Percentiles rank a stretch among this genome's conserved stretches.
phyloP scores from a whole-genome alignment of 1,284 basidiomycete species.

The Rhodotorula sp. region DNA sequence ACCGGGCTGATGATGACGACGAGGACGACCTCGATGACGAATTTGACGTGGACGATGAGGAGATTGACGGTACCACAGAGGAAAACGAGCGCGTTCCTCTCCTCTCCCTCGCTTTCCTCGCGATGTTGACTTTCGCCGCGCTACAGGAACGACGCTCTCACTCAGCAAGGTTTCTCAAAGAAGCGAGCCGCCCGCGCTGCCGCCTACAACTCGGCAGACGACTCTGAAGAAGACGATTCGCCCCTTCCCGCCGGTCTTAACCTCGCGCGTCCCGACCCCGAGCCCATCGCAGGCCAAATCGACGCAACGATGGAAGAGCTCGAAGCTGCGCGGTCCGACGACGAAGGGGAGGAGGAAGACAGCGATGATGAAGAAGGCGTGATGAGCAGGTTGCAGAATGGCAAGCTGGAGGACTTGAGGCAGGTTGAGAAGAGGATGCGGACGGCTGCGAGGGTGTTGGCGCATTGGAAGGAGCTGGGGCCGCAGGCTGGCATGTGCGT shows the following conservation, averaged over 20 bases:
- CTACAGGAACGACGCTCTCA: background rate
- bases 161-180: constrained; percentile 6
- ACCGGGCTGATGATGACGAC: constrained; percentile 41
- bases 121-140: background rate
- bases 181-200: constrained; percentile 35
- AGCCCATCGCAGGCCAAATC: constrained; percentile 31
- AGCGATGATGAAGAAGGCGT: constrained; percentile 56
- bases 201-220: constrained; percentile 38
- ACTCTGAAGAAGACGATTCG: constrained; percentile 20
- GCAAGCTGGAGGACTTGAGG: constrained; percentile 70
- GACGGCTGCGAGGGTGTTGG: constrained; percentile 76
- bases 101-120: too few species aligned
- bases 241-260: constrained; percentile 28
- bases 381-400: constrained; percentile 68
- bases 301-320: constrained; percentile 37
- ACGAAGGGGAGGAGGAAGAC: constrained; percentile 41
- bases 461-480: constrained; percentile 66
- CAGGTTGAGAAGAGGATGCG: constrained; percentile 85
- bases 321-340: constrained; percentile 34
- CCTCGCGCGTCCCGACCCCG: constrained; percentile 21
- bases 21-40: constrained; percentile 51
- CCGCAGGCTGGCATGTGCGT: constrained; percentile 69
- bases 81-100: constrained; percentile 26
- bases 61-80: constrained; percentile 23
- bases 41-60: constrained; percentile 47